Evolutionary conservation across 1,139 yeast genomes (phyloP).

Genomic region (Blastobotrys apis): DNA sequence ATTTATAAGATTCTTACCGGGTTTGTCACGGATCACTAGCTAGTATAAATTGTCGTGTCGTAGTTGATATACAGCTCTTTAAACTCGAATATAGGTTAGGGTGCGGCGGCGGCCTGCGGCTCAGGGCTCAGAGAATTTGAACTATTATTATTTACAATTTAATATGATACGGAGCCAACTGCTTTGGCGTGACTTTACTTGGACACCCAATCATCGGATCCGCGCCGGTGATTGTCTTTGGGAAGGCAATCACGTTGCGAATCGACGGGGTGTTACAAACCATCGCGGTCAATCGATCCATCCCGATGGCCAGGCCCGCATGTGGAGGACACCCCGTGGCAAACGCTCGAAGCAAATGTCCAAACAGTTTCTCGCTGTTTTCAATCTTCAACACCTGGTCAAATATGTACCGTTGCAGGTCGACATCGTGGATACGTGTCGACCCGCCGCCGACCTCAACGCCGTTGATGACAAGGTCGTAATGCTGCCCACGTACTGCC

Average conservation of each 20-base stretch:
- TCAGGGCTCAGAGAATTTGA: too few species aligned
- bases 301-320: conserved; percentile 94
- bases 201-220: conserved; percentile 91
- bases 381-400: conserved; percentile 30
- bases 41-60: too few species aligned
- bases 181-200: conserved; percentile 49
- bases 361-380: conserved; percentile 64
- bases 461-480: conserved; percentile 90
- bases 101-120: too few species aligned
- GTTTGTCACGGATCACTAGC: too few species aligned
- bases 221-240: conserved; percentile 82
- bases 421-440: conserved; percentile 85
- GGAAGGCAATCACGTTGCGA: conserved; percentile 93
- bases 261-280: conserved; percentile 68
- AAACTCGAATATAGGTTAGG: too few species aligned
- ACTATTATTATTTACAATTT: too few species aligned
- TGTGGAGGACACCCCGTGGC: conserved; percentile 97
- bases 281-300: conserved; percentile 92
- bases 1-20: too few species aligned
- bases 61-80: too few species aligned
- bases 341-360: conserved; percentile 78
- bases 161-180: conserved; percentile 36
- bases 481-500: conserved; percentile 82
- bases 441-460: conserved; percentile 98
- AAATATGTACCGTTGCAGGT: conserved; percentile 61